Evolutionary conservation across 306 rosid species (phyloP), one percentile per base, ranked within the genome.

Genomic region (Cicer arietinum): DNA sequence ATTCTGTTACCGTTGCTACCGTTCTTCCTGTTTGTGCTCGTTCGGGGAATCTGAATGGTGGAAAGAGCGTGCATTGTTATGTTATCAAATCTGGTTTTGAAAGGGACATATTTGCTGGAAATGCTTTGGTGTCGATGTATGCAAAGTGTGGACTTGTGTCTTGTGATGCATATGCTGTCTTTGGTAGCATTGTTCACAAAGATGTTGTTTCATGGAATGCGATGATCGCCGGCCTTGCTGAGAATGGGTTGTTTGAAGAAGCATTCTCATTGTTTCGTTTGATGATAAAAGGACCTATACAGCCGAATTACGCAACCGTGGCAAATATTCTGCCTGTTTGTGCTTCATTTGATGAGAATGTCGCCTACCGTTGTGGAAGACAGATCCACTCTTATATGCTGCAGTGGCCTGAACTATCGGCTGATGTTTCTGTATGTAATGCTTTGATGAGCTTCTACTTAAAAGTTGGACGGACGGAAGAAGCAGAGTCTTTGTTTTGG

Each of bases 191-290:
- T 74, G 35, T 44, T 53, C 56, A 80, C 80, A 91, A 87, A 76
- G 98, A 94, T 82, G 92, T 88, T 48, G 88, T 94, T 77, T 88
- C 97, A 0, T 91, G 98, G 96, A 94, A 94, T 84, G 97, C 96
- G 53, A 88, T 90, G 73, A 90, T 91, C 64, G 86, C 97, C 0
- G 96, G 96, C 56, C 86, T 88, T 65, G 84, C 89, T 25, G 97
- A 88, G 73, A 94, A 94, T 48, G 83, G 71, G 8, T 83, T 82
- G 11, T 74, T 71, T 39, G 41, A 81, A 18, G 85, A 88, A 60
- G 94, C 94, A 25, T 82, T 86, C 39, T 57, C 59, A 43, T 80
- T 89, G 77, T 91, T 93, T 69, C 35, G 67, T 64, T 73, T 40
- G 71, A 91, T 94, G 98, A 73, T 82, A 68, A 83, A 86, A 82